Base-by-base conservation (phyloP, 257 asterid genomes). In the Cordia subcordata region DNA sequence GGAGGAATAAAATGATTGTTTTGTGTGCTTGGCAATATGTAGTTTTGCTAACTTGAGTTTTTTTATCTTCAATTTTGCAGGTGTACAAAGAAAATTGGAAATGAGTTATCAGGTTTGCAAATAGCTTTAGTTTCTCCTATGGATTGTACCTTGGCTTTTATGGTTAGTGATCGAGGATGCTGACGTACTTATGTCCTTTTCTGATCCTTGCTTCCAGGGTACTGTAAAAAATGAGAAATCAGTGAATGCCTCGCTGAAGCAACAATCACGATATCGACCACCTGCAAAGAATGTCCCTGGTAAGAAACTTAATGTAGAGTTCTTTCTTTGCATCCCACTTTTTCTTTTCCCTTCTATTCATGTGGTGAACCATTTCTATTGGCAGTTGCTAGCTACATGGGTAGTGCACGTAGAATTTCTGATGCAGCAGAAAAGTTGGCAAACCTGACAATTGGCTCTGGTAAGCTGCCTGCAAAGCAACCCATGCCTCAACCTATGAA, bases 31-130 rank as follows among this genome's bases (percentile, higher is more conserved):
- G 6, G 8, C 3, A n/a, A 49, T 49, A 21, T 21, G 10, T 8
- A 15, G 20, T n/a, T 0, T 15, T 49, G 20, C 54, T 17, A 21
- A 49, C 54, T n/a, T 16, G 17, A 9, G 13, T 19, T 52, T 21
- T 22, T 22, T 52, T 11, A 38, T 21, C 1, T 38, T 38, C 39
- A 11, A 51, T 27, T 53, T 8, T 50, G 58, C 67, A 86, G 96
- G 86, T 62, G 94, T 81, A 27, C 96, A 81, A 63, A 80, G 94
- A 83, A 85, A 87, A 84, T 68, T 85, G 86, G 89, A 85, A 73
- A 65, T 81, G 91, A 86, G 74, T 71, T 66, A 73, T 70, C 87
- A 79, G 91, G 96, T 75, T 47, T 22, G 18, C n/a, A 39, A 40
- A 39, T 52, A 19, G 40, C 42, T 39, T 40, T 42, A 10, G n/a